These are phyloP conservation scores for Annulohypoxylon maeteangense DNA, from an alignment of 495 filamentous ascomycete genomes.

Conservation along the genomic window DNA sequence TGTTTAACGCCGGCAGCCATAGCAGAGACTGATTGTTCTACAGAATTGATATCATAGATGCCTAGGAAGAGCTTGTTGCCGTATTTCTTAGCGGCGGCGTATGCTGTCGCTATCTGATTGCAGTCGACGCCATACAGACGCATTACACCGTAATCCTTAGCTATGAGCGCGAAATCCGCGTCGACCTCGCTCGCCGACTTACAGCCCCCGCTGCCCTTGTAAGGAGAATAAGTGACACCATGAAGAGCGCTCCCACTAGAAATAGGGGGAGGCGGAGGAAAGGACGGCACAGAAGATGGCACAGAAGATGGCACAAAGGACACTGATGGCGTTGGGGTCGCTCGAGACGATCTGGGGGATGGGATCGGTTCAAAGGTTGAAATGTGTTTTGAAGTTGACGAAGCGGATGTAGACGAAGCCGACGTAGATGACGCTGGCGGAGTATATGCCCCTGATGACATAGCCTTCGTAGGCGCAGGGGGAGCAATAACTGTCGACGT, in stretches of 20 bases:
- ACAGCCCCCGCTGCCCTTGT: constrained; percentile 72
- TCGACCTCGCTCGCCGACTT: constrained; percentile 71
- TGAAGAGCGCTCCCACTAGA: constrained; percentile 45
- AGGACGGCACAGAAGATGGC: background rate
- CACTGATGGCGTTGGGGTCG: constrained; percentile 8
- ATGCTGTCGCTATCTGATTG: constrained; percentile 70
- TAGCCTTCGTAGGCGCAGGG: constrained; percentile 28
- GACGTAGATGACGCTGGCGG: constrained; percentile 11
- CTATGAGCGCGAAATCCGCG: constrained; percentile 66
- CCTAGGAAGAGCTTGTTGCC: constrained; percentile 78
- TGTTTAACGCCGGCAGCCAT: constrained; percentile 62
- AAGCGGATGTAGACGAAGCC: background rate
- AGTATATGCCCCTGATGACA: constrained; percentile 10
- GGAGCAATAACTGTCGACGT: constrained; percentile 19
- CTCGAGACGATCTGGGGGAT: constrained; percentile 27
- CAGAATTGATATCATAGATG: constrained; percentile 70
- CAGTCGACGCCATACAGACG: constrained; percentile 88
- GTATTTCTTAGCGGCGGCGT: constrained; percentile 65
- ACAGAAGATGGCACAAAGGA: background rate
- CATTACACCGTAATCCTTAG: constrained; percentile 66
- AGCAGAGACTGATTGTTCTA: constrained; percentile 62
- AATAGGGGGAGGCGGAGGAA: background rate
- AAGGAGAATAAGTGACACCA: constrained; percentile 80
- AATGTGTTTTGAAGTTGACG: constrained; percentile 16
- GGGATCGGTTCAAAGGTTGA: constrained; percentile 29